Conservation (phyloP, 2,329 filamentous ascomycete genomes). For the Colletotrichum shisoi region DNA sequence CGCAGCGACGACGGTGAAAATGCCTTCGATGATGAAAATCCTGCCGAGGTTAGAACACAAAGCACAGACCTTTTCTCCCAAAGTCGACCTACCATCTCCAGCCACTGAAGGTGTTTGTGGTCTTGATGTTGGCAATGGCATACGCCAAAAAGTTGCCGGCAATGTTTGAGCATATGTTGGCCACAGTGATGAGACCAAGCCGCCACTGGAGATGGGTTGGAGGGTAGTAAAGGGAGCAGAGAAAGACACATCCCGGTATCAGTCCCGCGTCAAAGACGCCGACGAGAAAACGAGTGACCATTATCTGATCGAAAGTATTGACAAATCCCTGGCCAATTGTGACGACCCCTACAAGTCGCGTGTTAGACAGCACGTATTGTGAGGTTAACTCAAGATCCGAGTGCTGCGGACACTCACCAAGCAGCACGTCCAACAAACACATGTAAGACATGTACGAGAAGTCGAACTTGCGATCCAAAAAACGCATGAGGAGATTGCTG, state of each 20-base stretch:
- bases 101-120: conserved; percentile 40
- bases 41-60: conserved; percentile 10
- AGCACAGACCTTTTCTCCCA: rapidly evolving
- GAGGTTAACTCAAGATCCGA: too few species aligned
- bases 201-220: conserved; percentile 42
- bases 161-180: conserved; percentile 42
- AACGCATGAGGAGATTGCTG: conserved; percentile 42
- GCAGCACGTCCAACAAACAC: conserved; percentile 38
- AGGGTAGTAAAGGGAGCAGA: conserved; percentile 43
- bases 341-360: conserved; percentile 38
- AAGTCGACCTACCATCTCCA: conserved; percentile 40
- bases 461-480: conserved; percentile 33
- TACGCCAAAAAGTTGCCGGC: conserved; percentile 43
- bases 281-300: conserved; percentile 41
- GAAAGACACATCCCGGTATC: conserved; percentile 43
- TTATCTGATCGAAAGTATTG: conserved; percentile 39
- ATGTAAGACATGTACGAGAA: conserved; percentile 41
- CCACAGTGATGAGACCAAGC: conserved; percentile 42
- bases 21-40: conserved; percentile 52
- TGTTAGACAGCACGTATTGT: not conserved
- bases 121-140: conserved; percentile 42
- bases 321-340: conserved; percentile 44
- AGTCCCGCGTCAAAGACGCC: conserved; percentile 43
- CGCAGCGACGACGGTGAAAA: conserved; percentile 43
- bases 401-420: conserved; percentile 30